phyloP scores from a whole-genome alignment of 1,284 basidiomycete genomes.

The Malassezia obtusa region DNA sequence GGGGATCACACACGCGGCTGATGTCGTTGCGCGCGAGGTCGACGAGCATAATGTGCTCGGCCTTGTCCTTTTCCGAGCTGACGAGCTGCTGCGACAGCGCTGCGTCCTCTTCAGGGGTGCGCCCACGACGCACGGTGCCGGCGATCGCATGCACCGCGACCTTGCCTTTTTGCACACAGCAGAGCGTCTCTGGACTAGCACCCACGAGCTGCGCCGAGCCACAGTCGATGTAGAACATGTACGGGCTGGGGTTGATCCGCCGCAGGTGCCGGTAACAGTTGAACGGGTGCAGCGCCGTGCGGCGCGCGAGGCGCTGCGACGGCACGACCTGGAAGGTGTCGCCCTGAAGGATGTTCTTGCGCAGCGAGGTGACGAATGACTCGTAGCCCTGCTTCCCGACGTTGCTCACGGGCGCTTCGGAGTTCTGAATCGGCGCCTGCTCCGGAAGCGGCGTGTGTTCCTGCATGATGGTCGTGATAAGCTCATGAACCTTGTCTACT shows the following conservation, averaged over 20 bases:
- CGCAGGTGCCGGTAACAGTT: conserved; percentile 89
- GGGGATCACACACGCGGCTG: conserved; percentile 88
- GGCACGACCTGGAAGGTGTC: conserved; percentile 99
- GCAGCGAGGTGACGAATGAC: conserved; percentile 77
- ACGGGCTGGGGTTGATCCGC: conserved; percentile 91
- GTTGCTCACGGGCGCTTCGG: conserved; percentile 59
- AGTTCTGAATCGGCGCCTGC: conserved; percentile 50
- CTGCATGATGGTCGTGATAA: conserved; percentile 20
- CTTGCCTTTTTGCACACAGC: conserved; percentile 75
- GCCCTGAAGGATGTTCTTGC: conserved; percentile 86
- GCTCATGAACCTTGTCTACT: conserved; percentile 17
- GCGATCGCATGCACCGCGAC: conserved; percentile 98
- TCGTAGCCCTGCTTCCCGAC: conserved; percentile 91
- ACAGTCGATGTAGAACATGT: conserved; percentile 92
- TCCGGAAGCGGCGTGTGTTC: conserved; percentile 55
- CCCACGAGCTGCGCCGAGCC: conserved; percentile 87
- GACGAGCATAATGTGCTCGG: conserved; percentile 98
- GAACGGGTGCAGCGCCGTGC: conserved; percentile 85
- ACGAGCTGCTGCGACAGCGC: conserved; percentile 64
- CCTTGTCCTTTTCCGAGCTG: conserved; percentile 82
- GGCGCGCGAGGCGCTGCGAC: conserved; percentile 74
- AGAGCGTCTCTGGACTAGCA: conserved; percentile 92
- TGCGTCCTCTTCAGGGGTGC: conserved; percentile 74
- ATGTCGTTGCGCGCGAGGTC: conserved; percentile 99
- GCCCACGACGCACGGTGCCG: conserved; percentile 81